A percentile compares a stretch with the other conserved stretches of the same genome.
phyloP scores from a whole-genome alignment of 2,329 filamentous ascomycete genomes.

The Zasmidium angulare region DNA sequence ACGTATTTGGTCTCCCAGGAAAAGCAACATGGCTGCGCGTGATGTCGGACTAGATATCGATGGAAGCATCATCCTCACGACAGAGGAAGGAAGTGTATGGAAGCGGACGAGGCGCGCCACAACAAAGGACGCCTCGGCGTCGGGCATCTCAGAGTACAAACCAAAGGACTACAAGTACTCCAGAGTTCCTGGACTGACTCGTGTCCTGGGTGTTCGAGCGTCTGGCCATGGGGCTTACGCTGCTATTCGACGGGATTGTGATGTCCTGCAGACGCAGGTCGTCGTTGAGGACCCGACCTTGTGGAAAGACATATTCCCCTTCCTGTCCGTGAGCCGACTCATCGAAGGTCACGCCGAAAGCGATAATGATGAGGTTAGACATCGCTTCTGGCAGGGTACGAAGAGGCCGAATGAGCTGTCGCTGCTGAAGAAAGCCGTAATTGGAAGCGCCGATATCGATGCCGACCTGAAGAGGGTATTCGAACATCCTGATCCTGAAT shows the following conservation, averaged over 20 bases:
- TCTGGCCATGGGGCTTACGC: conserved; percentile 89
- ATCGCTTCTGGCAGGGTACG: conserved; percentile 50
- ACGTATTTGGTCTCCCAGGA: conserved; percentile 85
- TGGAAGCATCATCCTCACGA: conserved; percentile 91
- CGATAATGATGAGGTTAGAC: conserved; percentile 46
- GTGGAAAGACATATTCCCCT: conserved; percentile 69
- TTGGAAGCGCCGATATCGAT: conserved; percentile 67
- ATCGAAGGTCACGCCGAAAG: conserved; percentile 18
- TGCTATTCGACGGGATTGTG: conserved; percentile 78
- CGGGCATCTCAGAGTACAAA: conserved; percentile 56
- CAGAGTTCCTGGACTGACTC: conserved; percentile 81
- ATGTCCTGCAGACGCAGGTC: conserved; percentile 74
- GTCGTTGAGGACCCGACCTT: conserved; percentile 65
- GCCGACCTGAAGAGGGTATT: conserved; percentile 59
- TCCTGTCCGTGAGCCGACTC: conserved; percentile 69
- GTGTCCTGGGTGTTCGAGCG: conserved; percentile 79
- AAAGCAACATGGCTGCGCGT: conserved; percentile 76
- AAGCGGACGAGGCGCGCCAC: conserved; percentile 79
- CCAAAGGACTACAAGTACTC: conserved; percentile 94
- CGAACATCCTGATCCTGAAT: conserved; percentile 33
- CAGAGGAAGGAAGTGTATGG: conserved; percentile 90
- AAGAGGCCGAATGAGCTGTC: conserved; percentile 49
- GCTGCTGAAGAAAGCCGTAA: conserved; percentile 54
- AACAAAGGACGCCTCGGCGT: conserved; percentile 64
- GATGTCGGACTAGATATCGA: conserved; percentile 90